Evolutionary conservation across 2,329 filamentous ascomycete genomes (phyloP).

Genomic region (Lasiodiplodia citricola): DNA sequence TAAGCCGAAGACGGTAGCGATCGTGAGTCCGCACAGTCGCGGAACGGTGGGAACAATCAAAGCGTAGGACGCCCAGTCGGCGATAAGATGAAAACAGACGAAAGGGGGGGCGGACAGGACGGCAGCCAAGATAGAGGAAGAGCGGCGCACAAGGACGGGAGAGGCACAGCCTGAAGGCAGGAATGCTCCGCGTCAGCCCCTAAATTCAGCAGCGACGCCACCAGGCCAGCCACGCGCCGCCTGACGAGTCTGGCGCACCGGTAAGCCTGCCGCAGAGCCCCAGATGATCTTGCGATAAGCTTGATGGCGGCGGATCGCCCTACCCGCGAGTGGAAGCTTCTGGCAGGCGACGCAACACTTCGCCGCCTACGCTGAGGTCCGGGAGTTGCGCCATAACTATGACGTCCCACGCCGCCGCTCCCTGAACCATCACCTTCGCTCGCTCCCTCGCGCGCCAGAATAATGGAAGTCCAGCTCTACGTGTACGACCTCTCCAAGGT

Average conservation of each 20-base stretch:
- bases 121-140: background rate
- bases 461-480: slow-evolving; percentile 58
- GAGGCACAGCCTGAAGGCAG: background rate
- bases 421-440: background rate
- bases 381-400: background rate
- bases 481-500: slow-evolving; percentile 58
- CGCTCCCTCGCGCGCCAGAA: background rate
- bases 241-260: background rate
- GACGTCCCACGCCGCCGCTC: slow-evolving; percentile 1
- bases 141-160: background rate
- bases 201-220: background rate
- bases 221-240: slow-evolving; percentile 4
- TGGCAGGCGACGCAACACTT: slow-evolving; percentile 20
- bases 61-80: background rate
- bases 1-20: slow-evolving; percentile 26
- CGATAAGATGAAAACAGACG: background rate
- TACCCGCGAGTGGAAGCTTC: slow-evolving; percentile 16
- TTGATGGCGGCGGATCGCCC: slow-evolving; percentile 4
- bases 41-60: background rate
- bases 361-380: slow-evolving; percentile 1
- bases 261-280: slow-evolving; percentile 19
- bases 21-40: slow-evolving; percentile 22
- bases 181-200: slow-evolving; percentile 12
- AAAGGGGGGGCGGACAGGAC: slow-evolving; percentile 7
- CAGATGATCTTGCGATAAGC: slow-evolving; percentile 20